A percentile compares a stretch with the other conserved stretches of the same genome.
Evolutionary conservation across 176 grass and related monocot species (phyloP).

Genomic region (Phragmites australis): DNA sequence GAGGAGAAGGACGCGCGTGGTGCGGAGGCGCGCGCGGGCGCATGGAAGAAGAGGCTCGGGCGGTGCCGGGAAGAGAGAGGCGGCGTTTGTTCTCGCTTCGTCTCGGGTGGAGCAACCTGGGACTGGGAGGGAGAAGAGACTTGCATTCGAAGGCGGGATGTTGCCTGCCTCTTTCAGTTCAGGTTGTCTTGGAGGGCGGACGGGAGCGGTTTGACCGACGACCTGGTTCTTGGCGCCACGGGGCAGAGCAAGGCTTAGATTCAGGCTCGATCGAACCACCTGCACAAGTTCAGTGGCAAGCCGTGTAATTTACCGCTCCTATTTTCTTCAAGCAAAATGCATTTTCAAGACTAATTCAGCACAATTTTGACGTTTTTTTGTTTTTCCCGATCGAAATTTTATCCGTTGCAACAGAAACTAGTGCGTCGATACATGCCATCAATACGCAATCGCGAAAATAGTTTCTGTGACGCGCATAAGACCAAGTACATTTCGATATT

Average conservation of each 20-base stretch:
- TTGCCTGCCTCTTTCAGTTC: background rate
- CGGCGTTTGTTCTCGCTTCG: conserved; percentile 4
- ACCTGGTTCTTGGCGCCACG: conserved; percentile 35
- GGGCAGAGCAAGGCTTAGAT: conserved; percentile 29
- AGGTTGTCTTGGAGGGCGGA: background rate
- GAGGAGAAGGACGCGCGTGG: background rate
- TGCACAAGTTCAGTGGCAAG: conserved; percentile 3
- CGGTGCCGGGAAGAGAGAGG: background rate
- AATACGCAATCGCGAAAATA: background rate
- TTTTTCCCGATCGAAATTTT: background rate
- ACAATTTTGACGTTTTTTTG: background rate
- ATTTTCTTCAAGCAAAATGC: background rate
- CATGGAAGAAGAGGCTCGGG: background rate
- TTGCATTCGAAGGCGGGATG: conserved; percentile 10
- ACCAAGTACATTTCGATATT: background rate
- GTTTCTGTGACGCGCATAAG: background rate
- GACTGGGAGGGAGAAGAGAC: background rate
- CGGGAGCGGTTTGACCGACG: conserved; percentile 6
- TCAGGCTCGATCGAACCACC: conserved; percentile 9
- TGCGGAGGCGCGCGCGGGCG: background rate
- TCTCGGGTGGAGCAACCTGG: background rate
- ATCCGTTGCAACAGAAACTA: background rate
- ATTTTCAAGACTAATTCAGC: background rate
- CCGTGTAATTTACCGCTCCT: background rate
- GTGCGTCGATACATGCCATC: background rate